Base-by-base conservation (phyloP, 192 early-diverging fungal species). In the Funneliformis geosporum region DNA sequence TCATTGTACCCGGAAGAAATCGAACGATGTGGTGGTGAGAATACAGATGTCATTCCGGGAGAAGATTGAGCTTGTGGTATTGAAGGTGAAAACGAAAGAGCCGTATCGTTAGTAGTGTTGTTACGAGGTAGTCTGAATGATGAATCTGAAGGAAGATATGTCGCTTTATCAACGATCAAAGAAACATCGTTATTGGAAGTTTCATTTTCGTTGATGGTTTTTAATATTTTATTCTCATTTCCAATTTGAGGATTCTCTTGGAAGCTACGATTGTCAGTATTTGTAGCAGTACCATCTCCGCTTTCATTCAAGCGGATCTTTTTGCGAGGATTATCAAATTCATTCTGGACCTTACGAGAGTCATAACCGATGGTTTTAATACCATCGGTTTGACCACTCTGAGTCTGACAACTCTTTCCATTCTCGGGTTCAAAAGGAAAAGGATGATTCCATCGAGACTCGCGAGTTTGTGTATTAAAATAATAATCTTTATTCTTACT, bases 401-500 rank as follows among this genome's bases (percentile, higher is more conserved):
- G 28, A n/a, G 18, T 62, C 21, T 75, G 44, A 25, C 38, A 60
- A 39, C 8, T 33, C n/a, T 12, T 75, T 11, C 39, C 60, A 25
- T 5, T 61, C 8, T 75, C 59, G 10, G 75, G 33, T 33, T 33
- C 33, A 2, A 33, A 33, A 33, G 33, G 33, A 33, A 33, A 33
- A 33, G 33, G 75, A 65, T 65, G 65, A 8, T 23, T 65, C 75
- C 75, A 76, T 8, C 38, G 75, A 46, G 61, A 65, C 25, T 47
- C 75, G 14, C 75, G 60, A 12, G 75, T 64, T 44, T 40, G 5
- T 42, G 75, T 43, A 28, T 76, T 76, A 21, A 76, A 76, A 47
- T 65, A 76, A 47, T 76, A 76, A 25, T 44, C 38, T 16, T 76
- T 76, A 40, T 76, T 76, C 25, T 43, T 76, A 65, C 75, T 76